Evolutionary conservation across 228 moss, liverwort and hornwort genomes (phyloP), one percentile per base, ranked within the genome.

Genomic region (Sphagnum fallax): DNA sequence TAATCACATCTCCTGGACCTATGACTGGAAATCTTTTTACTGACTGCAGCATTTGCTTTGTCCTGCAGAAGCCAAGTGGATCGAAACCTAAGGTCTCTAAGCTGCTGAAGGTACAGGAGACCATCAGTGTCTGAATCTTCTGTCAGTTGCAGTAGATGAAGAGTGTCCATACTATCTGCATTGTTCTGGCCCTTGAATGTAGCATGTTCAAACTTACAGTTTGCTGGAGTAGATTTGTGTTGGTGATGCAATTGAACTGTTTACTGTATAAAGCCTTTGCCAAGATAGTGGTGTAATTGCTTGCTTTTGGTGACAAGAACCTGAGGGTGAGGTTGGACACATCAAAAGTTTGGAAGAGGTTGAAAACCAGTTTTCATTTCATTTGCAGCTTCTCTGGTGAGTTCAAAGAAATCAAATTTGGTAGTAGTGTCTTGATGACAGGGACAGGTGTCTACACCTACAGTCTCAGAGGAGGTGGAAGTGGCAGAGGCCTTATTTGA

Each of bases 401-500:
- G 12, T 55, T 55, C 12, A 12, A 12, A 55, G 8, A 55, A 12
- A 12, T 12, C 1, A 55, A 55, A 12, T 8, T 8, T 55, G 55
- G 55, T 55, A 12, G 55, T 8, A 3, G 9, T 55, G 55, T 55
- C 32, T 32, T 32, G 55, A 12, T 2, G 55, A 55, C 55, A 55
- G 12, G 67, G 32, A 57, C 85, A 92, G 92, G 83, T 87, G 32
- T 69, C 88, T 10, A 69, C 78, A 49, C 66, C 81, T 5, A 73
- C 74, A 14, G 80, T 92, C 68, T 92, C 92, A 5, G 89, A 96
- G 74, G 96, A 96, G 72, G 92, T 79, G 13, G 91, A 96, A 73
- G 96, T 92, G 0, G 92, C 91, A 7, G 91, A 96, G 76, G 96
- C 92, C 15, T 76, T 92, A 65, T 96, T 88, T 74, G 91, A 89